Evolutionary conservation across 2,329 filamentous ascomycete genomes (phyloP).

Genomic region (Fusarium anthophilum): DNA sequence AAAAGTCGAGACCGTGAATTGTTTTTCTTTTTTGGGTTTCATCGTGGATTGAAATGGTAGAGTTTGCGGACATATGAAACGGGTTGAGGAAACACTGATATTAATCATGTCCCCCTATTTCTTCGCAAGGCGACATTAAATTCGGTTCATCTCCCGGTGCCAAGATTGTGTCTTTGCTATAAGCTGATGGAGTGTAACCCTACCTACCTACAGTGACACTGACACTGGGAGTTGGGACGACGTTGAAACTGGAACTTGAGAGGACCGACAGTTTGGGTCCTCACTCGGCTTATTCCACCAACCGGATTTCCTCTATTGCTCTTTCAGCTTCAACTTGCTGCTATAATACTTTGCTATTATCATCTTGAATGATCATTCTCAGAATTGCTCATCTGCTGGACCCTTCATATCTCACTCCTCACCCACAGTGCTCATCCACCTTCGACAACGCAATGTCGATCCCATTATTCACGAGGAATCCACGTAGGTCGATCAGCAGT

Average conservation of each 20-base stretch:
- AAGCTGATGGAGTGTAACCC: slow-evolving; percentile 8
- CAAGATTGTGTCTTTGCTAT: slow-evolving; percentile 3
- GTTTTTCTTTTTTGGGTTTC: slow-evolving; percentile 7
- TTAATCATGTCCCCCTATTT: neutral
- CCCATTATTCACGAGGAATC: slow-evolving; percentile 17
- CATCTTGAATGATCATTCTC: neutral
- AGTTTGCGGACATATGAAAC: slow-evolving; percentile 17
- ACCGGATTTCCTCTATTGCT: neutral
- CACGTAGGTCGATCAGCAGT: slow-evolving; percentile 13
- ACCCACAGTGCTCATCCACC: neutral
- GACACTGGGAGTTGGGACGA: slow-evolving; percentile 1
- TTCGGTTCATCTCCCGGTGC: slow-evolving; percentile 2
- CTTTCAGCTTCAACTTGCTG: neutral
- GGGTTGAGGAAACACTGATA: neutral
- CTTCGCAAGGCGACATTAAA: slow-evolving; percentile 19
- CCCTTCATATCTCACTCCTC: slow-evolving; percentile 18
- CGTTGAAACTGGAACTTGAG: slow-evolving; percentile 3
- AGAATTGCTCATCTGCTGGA: neutral
- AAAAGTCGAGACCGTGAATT: slow-evolving; percentile 7
- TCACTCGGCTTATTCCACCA: slow-evolving; percentile 7
- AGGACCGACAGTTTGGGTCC: slow-evolving; percentile 15
- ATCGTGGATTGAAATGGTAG: slow-evolving; percentile 2
- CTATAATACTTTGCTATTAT: neutral
- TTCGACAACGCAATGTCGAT: slow-evolving; percentile 19
- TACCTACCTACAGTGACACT: neutral